These are phyloP conservation scores for Albatrellus ellisii DNA, from an alignment of 768 basidiomycete species.

Conservation along the genomic window DNA sequence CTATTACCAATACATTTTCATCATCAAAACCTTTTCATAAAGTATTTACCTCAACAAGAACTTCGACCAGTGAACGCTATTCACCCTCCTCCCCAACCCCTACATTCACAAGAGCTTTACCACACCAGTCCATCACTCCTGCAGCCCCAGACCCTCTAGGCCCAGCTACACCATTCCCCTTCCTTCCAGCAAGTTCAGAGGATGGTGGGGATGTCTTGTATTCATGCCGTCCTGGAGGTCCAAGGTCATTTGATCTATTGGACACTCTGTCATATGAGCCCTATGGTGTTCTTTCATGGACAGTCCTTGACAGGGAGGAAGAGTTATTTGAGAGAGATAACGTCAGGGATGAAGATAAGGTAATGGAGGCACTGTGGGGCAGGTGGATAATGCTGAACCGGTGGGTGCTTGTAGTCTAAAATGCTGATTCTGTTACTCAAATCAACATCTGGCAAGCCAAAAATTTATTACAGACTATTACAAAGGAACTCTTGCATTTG, in stretches of 20 bases:
- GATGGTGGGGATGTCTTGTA: constrained; percentile 22
- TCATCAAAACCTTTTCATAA: too few species aligned
- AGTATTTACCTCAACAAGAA: too few species aligned
- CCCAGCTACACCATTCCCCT: constrained; percentile 37
- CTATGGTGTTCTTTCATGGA: constrained; percentile 59
- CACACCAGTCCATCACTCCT: too few species aligned
- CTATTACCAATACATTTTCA: too few species aligned
- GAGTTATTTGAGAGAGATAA: constrained; percentile 65
- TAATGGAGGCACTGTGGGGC: constrained; percentile 67
- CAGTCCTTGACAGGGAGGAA: constrained; percentile 58
- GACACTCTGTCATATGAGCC: constrained; percentile 42
- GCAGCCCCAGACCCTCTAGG: too few species aligned
- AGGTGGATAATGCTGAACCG: constrained; percentile 58
- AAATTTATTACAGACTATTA: constrained; percentile 42
- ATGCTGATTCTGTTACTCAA: background rate
- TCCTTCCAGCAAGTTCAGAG: constrained; percentile 31
- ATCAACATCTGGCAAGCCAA: constrained; percentile 22
- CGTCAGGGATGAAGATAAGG: constrained; percentile 61
- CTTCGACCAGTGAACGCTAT: too few species aligned
- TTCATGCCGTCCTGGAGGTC: constrained; percentile 57
- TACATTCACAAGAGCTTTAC: too few species aligned
- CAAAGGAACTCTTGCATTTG: constrained; percentile 38
- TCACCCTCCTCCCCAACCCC: too few species aligned
- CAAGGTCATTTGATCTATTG: constrained; percentile 52
- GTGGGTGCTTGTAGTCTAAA: constrained; percentile 20